phyloP scores from a whole-genome alignment of 371 early-diverging fungal genomes.

The Apophysomyces ossiformis region DNA sequence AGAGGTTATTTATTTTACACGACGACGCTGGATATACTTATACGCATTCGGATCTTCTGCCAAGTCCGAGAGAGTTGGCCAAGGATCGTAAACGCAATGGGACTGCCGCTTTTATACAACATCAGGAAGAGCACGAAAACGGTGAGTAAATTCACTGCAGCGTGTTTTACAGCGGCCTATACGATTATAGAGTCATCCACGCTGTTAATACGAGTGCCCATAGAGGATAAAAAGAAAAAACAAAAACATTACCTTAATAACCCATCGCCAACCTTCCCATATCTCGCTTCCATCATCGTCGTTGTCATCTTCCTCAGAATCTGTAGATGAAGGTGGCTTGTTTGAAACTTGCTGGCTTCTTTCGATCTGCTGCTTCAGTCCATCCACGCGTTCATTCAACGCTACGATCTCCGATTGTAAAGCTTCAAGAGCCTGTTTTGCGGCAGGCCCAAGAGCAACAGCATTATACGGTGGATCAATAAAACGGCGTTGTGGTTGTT shows the following conservation, averaged over 20 bases:
- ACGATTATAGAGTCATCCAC: neutral
- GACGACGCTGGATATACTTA: conserved; percentile 6
- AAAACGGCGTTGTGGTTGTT: conserved; percentile 10
- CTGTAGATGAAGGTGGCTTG: neutral
- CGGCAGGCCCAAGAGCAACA: conserved; percentile 44
- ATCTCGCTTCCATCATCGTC: conserved; percentile 16
- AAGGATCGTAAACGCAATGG: conserved; percentile 14
- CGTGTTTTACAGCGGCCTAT: conserved; percentile 19
- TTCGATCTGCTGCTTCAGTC: conserved; percentile 33
- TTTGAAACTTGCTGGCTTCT: neutral
- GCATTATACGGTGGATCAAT: conserved; percentile 21
- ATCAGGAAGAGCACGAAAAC: conserved; percentile 9
- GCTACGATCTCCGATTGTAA: conserved; percentile 53
- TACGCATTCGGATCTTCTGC: conserved; percentile 10
- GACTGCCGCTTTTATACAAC: conserved; percentile 13
- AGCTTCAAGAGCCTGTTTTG: conserved; percentile 52
- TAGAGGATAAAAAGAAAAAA: conserved; percentile 10
- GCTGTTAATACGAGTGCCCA: neutral
- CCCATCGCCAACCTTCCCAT: conserved; percentile 40
- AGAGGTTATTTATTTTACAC: conserved; percentile 13
- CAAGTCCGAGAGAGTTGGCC: conserved; percentile 13
- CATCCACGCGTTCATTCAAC: conserved; percentile 54
- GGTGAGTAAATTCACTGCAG: conserved; percentile 19
- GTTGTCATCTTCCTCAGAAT: conserved; percentile 14
- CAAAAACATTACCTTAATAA: conserved; percentile 34